These are phyloP conservation scores for Capsicum pubescens DNA, from an alignment of 257 asterid species.

Conservation along the genomic window DNA sequence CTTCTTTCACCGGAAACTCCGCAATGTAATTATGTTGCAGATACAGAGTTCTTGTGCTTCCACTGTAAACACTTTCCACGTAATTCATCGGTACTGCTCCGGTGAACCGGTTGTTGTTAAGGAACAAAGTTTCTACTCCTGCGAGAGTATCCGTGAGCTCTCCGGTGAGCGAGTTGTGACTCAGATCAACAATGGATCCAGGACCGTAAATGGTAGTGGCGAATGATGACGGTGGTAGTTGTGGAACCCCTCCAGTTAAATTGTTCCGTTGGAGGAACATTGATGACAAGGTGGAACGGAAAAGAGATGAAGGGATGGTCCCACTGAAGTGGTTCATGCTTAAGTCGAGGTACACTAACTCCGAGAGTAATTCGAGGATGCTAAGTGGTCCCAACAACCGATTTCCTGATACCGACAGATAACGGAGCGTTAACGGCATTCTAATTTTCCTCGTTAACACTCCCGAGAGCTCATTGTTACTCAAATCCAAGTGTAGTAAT, in stretches of 20 bases:
- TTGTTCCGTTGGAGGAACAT: slow-evolving; percentile 88
- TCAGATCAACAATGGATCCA: slow-evolving; percentile 67
- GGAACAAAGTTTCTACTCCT: slow-evolving; percentile 64
- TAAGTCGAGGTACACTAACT: slow-evolving; percentile 68
- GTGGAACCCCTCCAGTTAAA: slow-evolving; percentile 69
- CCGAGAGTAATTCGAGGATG: slow-evolving; percentile 47
- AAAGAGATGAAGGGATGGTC: slow-evolving; percentile 57
- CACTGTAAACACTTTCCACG: slow-evolving; percentile 50
- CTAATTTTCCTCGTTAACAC: slow-evolving; percentile 34
- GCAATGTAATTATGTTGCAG: slow-evolving; percentile 73
- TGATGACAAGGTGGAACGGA: slow-evolving; percentile 57
- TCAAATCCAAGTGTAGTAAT: slow-evolving; percentile 68
- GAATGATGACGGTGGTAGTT: slow-evolving; percentile 11
- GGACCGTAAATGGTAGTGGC: slow-evolving; percentile 19
- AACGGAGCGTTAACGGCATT: slow-evolving; percentile 64
- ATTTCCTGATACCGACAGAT: slow-evolving; percentile 60
- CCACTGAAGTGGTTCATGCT: slow-evolving; percentile 75
- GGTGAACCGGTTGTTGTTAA: slow-evolving; percentile 61
- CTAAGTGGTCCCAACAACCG: slow-evolving; percentile 65
- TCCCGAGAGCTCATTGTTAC: slow-evolving; percentile 59
- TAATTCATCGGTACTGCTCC: slow-evolving; percentile 72
- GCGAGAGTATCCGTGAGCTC: slow-evolving; percentile 46
- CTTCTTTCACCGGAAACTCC: slow-evolving; percentile 54
- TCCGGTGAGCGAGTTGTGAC: slow-evolving; percentile 71
- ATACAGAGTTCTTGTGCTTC: slow-evolving; percentile 61